Conservation (phyloP, 345 rosid genomes). For the Laguncularia racemosa region DNA sequence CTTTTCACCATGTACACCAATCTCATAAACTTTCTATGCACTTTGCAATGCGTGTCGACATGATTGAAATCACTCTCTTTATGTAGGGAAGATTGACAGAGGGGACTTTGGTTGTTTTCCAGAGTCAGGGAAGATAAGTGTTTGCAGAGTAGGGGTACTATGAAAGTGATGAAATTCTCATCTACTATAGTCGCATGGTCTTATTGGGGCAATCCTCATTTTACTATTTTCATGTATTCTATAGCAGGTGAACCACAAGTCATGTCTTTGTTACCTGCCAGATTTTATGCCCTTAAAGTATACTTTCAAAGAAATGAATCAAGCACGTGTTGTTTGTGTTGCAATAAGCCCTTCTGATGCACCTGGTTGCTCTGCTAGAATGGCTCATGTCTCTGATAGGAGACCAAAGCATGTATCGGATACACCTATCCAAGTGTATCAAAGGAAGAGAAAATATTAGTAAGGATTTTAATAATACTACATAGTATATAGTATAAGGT, state of each 20-base stretch:
- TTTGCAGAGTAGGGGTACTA: slow-evolving; percentile 40
- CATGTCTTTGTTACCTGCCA: slow-evolving; percentile 36
- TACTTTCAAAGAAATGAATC: slow-evolving; percentile 31
- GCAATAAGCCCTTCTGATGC: slow-evolving; percentile 17
- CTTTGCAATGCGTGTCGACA: neutral
- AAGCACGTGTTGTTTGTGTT: slow-evolving; percentile 32
- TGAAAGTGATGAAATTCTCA: neutral
- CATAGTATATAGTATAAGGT: too few species aligned
- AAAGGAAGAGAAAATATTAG: too few species aligned
- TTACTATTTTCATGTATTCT: neutral
- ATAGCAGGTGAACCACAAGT: slow-evolving; percentile 33
- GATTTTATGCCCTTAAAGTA: slow-evolving; percentile 35
- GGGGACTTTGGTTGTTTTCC: slow-evolving; percentile 38
- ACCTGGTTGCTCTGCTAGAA: slow-evolving; percentile 5
- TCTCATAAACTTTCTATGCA: neutral
- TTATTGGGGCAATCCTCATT: neutral
- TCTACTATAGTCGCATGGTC: neutral
- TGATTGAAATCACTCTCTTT: slow-evolving; percentile 2
- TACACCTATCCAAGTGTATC: too few species aligned
- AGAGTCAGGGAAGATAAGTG: slow-evolving; percentile 36
- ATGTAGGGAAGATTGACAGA: slow-evolving; percentile 49
- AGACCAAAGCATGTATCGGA: too few species aligned
- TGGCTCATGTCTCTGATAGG: slow-evolving; percentile 4
- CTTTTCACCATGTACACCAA: neutral
- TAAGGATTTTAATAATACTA: too few species aligned